Percentiles rank a stretch among this genome's conserved stretches.
phyloP scores from a whole-genome alignment of 768 basidiomycete species.

The Sistotremastrum suecicum region DNA sequence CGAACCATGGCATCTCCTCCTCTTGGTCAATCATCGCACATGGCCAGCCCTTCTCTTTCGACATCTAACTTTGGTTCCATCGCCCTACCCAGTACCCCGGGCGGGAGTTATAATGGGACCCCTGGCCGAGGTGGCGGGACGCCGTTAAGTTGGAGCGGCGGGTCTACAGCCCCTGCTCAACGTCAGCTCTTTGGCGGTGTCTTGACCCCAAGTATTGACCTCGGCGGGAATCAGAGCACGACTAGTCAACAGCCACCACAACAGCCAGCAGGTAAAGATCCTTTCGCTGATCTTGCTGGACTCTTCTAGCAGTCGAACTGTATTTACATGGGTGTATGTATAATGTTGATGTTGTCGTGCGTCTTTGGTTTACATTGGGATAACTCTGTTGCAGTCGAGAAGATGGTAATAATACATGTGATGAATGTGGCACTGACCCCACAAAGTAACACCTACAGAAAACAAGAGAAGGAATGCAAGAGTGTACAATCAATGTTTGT shows the following conservation, averaged over 20 bases:
- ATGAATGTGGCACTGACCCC: no score
- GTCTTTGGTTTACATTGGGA: no score
- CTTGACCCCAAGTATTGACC: conserved; percentile 2
- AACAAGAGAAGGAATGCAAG: no score
- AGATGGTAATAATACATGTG: no score
- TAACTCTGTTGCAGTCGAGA: no score
- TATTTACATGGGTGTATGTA: no score
- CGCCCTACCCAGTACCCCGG: conserved; percentile 4
- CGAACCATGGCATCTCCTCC: neutral
- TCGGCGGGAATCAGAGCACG: conserved; percentile 12
- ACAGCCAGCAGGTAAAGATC: conserved; percentile 41
- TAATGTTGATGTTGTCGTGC: no score
- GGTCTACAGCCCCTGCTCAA: conserved; percentile 7
- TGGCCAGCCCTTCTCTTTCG: neutral
- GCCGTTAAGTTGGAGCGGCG: conserved; percentile 3
- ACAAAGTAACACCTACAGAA: no score
- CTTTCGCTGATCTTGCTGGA: conserved; percentile 71
- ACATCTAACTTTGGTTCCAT: conserved; percentile 9
- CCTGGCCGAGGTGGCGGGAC: conserved; percentile 5
- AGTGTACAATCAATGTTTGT: no score
- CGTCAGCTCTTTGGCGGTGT: conserved; percentile 2
- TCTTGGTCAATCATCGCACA: neutral
- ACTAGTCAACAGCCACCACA: conserved; percentile 11
- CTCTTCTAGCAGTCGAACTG: conserved; percentile 33
- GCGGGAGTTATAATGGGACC: conserved; percentile 8